phyloP scores from a whole-genome alignment of 257 asterid genomes.

The Fraxinus americana region DNA sequence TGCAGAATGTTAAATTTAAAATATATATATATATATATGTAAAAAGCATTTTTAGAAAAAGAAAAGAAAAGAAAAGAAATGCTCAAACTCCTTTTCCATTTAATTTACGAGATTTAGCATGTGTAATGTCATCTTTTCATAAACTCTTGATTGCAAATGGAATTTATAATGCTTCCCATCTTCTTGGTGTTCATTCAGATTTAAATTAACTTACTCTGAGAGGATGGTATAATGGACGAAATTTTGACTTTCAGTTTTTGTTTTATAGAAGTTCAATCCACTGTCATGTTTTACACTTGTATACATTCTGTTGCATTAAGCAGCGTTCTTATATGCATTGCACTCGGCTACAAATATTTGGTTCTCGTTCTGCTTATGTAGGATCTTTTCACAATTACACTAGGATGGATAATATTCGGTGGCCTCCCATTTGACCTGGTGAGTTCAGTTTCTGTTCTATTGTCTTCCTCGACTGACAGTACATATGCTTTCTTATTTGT shows the following conservation, averaged over 20 bases:
- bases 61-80: neutral
- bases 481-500: neutral
- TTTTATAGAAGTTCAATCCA: too few species aligned
- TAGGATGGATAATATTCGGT: slow-evolving; percentile 89
- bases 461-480: neutral
- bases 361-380: slow-evolving; percentile 27
- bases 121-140: neutral
- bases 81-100: neutral
- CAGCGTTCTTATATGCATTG: neutral
- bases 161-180: neutral
- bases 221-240: neutral
- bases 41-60: too few species aligned
- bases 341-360: neutral
- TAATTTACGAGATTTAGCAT: neutral
- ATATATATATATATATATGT: too few species aligned
- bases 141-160: neutral
- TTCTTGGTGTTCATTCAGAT: neutral
- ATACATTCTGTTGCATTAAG: neutral
- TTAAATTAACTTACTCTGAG: neutral
- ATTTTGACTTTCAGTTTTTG: neutral
- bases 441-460: slow-evolving; percentile 34
- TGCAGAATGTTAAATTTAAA: too few species aligned
- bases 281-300: neutral
- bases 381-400: slow-evolving; percentile 84
- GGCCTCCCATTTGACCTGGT: slow-evolving; percentile 91